Percentiles rank a stretch among this genome's conserved stretches.
phyloP scores from a whole-genome alignment of 2,329 filamentous ascomycete species.

The Bertia moriformis region DNA sequence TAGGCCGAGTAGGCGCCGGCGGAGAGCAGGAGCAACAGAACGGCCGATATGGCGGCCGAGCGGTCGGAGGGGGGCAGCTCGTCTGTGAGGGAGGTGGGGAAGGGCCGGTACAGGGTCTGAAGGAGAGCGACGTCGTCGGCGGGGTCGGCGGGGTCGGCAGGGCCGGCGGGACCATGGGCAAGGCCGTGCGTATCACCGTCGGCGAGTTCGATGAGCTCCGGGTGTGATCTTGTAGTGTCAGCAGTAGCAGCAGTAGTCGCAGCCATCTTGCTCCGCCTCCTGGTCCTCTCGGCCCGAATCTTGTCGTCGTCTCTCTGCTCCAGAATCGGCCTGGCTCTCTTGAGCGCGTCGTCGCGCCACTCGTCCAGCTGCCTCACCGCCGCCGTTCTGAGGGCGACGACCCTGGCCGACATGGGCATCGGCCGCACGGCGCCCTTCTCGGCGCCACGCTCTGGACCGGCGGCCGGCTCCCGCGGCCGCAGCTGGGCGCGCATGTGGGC shows the following conservation, averaged over 20 bases:
- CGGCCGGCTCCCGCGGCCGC: too few species aligned
- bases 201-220: constrained; percentile 26
- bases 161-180: too few species aligned
- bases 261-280: constrained; percentile 10
- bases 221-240: constrained; percentile 20
- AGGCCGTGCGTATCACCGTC: constrained; percentile 8
- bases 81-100: constrained; percentile 35
- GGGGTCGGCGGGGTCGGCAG: constrained; percentile 11
- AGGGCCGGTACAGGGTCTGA: constrained; percentile 34
- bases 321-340: constrained; percentile 54
- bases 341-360: constrained; percentile 63
- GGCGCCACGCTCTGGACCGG: too few species aligned
- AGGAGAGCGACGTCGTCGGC: constrained; percentile 25
- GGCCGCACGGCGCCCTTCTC: too few species aligned
- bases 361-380: constrained; percentile 58
- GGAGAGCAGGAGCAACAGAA: constrained; percentile 57
- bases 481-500: too few species aligned
- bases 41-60: constrained; percentile 50
- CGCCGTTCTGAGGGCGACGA: too few species aligned
- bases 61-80: constrained; percentile 43
- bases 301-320: constrained; percentile 28
- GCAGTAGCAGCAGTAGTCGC: constrained; percentile 16
- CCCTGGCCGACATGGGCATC: too few species aligned
- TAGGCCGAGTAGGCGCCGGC: constrained; percentile 63
- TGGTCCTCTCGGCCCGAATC: constrained; percentile 26